phyloP scores from a whole-genome alignment of 2,329 filamentous ascomycete genomes.

The Ustilaginoidea virens region DNA sequence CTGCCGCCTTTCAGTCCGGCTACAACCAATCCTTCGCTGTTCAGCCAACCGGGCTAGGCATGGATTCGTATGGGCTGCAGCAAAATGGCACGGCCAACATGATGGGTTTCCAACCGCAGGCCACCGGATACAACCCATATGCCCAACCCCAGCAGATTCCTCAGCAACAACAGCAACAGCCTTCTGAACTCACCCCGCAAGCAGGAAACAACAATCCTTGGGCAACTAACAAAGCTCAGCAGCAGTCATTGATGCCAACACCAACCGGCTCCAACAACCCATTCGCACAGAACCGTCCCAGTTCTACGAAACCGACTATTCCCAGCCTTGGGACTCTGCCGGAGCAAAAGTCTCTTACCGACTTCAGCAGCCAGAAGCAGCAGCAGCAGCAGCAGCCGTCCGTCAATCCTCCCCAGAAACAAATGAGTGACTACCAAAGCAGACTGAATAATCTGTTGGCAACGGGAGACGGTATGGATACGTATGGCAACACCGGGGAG shows the following conservation, averaged over 20 bases:
- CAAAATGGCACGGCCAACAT: conserved; percentile 13
- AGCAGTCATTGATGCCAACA: conserved; percentile 54
- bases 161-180: conserved; percentile 19
- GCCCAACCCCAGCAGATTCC: conserved; percentile 27
- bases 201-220: conserved; percentile 91
- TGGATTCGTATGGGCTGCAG: conserved; percentile 50
- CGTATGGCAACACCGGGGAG: conserved; percentile 93
- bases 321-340: conserved; percentile 61
- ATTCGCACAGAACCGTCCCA: conserved; percentile 66
- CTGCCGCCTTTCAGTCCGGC: conserved; percentile 38
- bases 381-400: conserved; percentile 17
- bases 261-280: conserved; percentile 96
- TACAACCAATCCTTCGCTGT: conserved; percentile 53
- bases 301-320: conserved; percentile 36
- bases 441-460: conserved; percentile 78
- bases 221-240: conserved; percentile 47
- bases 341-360: conserved; percentile 65
- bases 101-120: conserved; percentile 33
- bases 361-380: conserved; percentile 36
- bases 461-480: conserved; percentile 85
- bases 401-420: conserved; percentile 30
- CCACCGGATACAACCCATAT: conserved; percentile 40
- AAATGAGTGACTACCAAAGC: conserved; percentile 48
- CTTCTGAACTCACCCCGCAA: conserved; percentile 46
- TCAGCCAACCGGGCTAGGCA: conserved; percentile 46